Conservation (phyloP, 73 alveolate genomes). For the Durusdinium trenchii region DNA sequence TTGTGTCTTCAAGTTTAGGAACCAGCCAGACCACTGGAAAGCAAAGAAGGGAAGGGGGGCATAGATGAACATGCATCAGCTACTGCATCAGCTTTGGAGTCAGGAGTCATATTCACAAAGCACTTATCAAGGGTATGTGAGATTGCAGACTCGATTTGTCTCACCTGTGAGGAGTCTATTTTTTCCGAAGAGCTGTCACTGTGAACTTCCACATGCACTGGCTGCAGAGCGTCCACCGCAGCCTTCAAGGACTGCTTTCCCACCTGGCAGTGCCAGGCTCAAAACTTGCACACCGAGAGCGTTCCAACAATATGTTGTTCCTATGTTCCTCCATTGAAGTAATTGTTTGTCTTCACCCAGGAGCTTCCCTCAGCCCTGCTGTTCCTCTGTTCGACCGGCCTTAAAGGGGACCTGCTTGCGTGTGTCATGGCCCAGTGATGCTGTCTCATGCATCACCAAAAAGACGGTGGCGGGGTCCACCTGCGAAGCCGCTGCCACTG, state of each 20-base stretch:
- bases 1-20: too few relatives aligned
- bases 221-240: not conserved
- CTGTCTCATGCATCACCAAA: not conserved
- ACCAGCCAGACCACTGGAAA: too few relatives aligned
- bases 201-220: conserved; percentile 18
- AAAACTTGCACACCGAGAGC: not conserved
- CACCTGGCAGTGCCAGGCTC: not conserved
- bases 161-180: too few relatives aligned
- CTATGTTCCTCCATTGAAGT: not conserved
- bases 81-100: too few relatives aligned
- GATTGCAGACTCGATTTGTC: too few relatives aligned
- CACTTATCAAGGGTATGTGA: too few relatives aligned
- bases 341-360: not conserved
- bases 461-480: not conserved
- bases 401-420: not conserved
- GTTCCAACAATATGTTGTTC: not conserved
- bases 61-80: too few relatives aligned
- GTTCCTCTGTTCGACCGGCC: not conserved
- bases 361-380: not conserved
- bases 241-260: not conserved
- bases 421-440: not conserved
- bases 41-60: too few relatives aligned
- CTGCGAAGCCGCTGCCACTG: too few relatives aligned
- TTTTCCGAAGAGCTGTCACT: too few relatives aligned
- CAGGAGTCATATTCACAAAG: too few relatives aligned